Conservation (phyloP, 805 yeast genomes). For the Myxozyma mucilagina region DNA sequence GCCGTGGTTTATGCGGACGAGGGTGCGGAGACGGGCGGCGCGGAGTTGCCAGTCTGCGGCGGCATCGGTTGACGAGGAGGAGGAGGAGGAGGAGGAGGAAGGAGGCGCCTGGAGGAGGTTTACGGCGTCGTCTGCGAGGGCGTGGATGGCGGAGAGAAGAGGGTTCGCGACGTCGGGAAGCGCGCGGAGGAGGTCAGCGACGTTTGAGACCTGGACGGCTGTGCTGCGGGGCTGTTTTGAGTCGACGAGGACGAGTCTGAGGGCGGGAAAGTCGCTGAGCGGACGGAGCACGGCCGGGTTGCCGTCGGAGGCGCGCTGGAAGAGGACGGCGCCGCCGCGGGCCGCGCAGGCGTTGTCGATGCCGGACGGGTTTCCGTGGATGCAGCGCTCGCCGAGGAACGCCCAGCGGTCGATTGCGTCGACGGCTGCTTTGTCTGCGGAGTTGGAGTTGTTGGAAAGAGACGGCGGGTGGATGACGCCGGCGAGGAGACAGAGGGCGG, state of each 20-base stretch:
- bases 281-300: conserved; percentile 21
- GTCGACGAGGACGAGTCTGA: conserved; percentile 75
- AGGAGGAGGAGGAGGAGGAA: too few relatives aligned
- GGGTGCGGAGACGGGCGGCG: conserved; percentile 49
- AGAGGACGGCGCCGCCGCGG: conserved; percentile 92
- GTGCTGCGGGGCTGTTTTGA: conserved; percentile 88
- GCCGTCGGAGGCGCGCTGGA: conserved; percentile 52
- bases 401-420: conserved; percentile 77
- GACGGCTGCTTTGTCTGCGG: conserved; percentile 35
- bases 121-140: conserved; percentile 65
- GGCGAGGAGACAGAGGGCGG: conserved; percentile 44
- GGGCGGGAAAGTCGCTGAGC: conserved; percentile 59
- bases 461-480: conserved; percentile 22
- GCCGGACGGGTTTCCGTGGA: conserved; percentile 96
- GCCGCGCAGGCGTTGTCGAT: conserved; percentile 96
- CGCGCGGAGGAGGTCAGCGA: conserved; percentile 54
- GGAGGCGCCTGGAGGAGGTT: too few relatives aligned
- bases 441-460: conserved; percentile 50
- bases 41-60: conserved; percentile 22
- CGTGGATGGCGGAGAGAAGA: conserved; percentile 74
- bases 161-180: conserved; percentile 58
- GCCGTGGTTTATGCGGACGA: conserved; percentile 85
- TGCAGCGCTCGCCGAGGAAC: conserved; percentile 88
- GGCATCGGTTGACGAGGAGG: conserved; percentile 42
- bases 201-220: conserved; percentile 77